phyloP scores from a whole-genome alignment of 2,329 filamentous ascomycete species.

The Coniella vitis region DNA sequence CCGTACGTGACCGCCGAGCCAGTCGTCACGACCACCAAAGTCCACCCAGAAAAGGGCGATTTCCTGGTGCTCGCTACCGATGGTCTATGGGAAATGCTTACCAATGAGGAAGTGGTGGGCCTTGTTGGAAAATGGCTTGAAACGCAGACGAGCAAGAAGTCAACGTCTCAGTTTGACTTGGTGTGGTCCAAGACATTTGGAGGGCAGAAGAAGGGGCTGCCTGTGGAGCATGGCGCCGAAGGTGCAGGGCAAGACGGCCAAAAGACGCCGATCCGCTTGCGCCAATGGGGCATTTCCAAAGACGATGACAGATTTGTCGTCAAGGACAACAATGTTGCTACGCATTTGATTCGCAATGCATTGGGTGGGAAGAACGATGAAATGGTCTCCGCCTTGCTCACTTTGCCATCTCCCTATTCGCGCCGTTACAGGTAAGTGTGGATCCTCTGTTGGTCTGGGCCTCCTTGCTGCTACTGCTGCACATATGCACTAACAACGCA shows the following conservation, averaged over 20 bases:
- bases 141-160: slow-evolving; percentile 49
- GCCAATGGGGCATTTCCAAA: slow-evolving; percentile 81
- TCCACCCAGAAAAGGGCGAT: slow-evolving; percentile 83
- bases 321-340: slow-evolving; percentile 92
- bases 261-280: slow-evolving; percentile 77
- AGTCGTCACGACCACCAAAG: slow-evolving; percentile 85
- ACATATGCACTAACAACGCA: slow-evolving; percentile 10
- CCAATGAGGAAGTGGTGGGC: slow-evolving; percentile 95
- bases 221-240: slow-evolving; percentile 60
- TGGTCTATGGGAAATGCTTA: slow-evolving; percentile 98
- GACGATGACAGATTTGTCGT: slow-evolving; percentile 80
- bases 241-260: slow-evolving; percentile 57
- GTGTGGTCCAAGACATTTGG: slow-evolving; percentile 62
- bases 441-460: not conserved
- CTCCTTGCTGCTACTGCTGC: not conserved
- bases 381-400: slow-evolving; percentile 87
- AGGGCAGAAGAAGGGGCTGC: slow-evolving; percentile 49
- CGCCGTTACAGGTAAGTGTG: slow-evolving; percentile 72
- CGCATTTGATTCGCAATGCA: slow-evolving; percentile 90
- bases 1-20: slow-evolving; percentile 97
- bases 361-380: slow-evolving; percentile 89
- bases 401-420: slow-evolving; percentile 84
- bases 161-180: slow-evolving; percentile 59
- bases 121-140: slow-evolving; percentile 97
- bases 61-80: slow-evolving; percentile 96